Evolutionary conservation across 2,329 filamentous ascomycete species (phyloP).

Genomic region (Talaromyces albobiverticillius): DNA sequence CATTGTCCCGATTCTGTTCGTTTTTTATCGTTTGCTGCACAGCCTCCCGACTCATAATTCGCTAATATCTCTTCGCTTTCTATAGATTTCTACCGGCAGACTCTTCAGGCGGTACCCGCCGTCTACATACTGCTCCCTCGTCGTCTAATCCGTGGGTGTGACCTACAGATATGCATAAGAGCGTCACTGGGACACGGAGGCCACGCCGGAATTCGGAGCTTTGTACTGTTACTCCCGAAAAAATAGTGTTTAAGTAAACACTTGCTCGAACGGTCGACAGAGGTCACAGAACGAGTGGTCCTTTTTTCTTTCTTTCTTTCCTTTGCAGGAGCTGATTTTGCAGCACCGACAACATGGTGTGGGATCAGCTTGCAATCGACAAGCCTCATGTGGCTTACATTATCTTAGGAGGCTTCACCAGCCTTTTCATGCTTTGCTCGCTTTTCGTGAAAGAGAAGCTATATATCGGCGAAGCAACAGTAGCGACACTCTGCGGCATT

Average conservation of each 20-base stretch:
- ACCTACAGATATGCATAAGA: slow-evolving; percentile 15
- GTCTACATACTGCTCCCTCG: not conserved
- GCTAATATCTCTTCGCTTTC: not conserved
- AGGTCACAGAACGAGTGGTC: not conserved
- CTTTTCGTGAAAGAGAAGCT: slow-evolving; percentile 97
- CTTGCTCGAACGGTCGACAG: not conserved
- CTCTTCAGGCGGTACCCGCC: not conserved
- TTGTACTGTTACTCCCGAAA: slow-evolving; percentile 5
- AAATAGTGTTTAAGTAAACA: slow-evolving; percentile 6
- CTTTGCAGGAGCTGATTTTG: not conserved
- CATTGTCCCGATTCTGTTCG: too few species aligned
- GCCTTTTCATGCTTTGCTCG: slow-evolving; percentile 96
- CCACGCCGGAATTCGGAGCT: slow-evolving; percentile 10
- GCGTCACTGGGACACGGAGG: slow-evolving; percentile 9
- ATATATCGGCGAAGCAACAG: slow-evolving; percentile 97
- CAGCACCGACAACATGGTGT: slow-evolving; percentile 41
- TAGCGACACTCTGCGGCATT: slow-evolving; percentile 70
- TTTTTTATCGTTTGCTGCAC: too few species aligned
- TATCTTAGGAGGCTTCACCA: slow-evolving; percentile 96
- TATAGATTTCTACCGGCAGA: too few species aligned
- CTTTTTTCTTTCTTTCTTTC: not conserved
- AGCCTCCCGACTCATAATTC: too few species aligned
- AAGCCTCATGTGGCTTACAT: slow-evolving; percentile 97
- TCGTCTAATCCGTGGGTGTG: not conserved
- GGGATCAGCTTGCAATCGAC: slow-evolving; percentile 65